Percentiles rank a stretch among this genome's conserved stretches.
These are phyloP conservation scores for Leucogyrophana mollusca DNA, from an alignment of 768 basidiomycete genomes.

Conservation along the genomic window DNA sequence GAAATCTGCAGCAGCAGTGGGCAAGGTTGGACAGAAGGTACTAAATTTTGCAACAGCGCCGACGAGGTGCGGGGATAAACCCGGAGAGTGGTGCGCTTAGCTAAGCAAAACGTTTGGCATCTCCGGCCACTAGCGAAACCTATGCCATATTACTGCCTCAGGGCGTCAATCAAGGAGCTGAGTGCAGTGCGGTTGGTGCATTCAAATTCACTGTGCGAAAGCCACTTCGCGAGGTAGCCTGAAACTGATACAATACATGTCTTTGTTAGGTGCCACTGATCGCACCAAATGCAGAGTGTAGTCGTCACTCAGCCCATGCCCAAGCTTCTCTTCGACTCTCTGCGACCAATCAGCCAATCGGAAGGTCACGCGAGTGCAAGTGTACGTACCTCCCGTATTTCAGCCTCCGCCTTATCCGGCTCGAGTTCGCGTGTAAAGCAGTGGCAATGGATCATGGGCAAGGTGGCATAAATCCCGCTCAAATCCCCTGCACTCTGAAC, in stretches of 20 bases:
- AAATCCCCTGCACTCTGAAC: slow-evolving; percentile 42
- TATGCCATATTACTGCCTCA: background rate
- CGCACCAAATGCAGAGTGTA: slow-evolving; percentile 74
- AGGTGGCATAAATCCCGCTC: slow-evolving; percentile 43
- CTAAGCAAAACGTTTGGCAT: slow-evolving; percentile 18
- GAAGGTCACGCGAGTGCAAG: slow-evolving; percentile 4
- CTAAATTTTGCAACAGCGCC: slow-evolving; percentile 7
- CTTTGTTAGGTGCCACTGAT: slow-evolving; percentile 92
- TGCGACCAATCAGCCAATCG: slow-evolving; percentile 33
- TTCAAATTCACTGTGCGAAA: slow-evolving; percentile 18
- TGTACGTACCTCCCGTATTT: slow-evolving; percentile 74
- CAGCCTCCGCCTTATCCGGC: slow-evolving; percentile 59
- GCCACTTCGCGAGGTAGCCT: slow-evolving; percentile 52
- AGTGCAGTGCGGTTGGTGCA: background rate
- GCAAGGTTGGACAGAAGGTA: background rate
- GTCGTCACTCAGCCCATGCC: slow-evolving; percentile 48
- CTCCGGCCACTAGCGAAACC: slow-evolving; percentile 3
- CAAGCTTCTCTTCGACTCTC: slow-evolving; percentile 72
- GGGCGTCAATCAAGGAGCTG: slow-evolving; percentile 1
- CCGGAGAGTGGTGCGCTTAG: slow-evolving; percentile 16
- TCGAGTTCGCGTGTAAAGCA: slow-evolving; percentile 92
- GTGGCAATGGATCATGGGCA: slow-evolving; percentile 94
- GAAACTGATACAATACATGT: slow-evolving; percentile 98
- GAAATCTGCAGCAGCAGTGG: slow-evolving; percentile 6
- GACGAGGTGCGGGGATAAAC: slow-evolving; percentile 36